Conservation (phyloP, 768 basidiomycete species). For the Amanita subjunquillea region DNA sequence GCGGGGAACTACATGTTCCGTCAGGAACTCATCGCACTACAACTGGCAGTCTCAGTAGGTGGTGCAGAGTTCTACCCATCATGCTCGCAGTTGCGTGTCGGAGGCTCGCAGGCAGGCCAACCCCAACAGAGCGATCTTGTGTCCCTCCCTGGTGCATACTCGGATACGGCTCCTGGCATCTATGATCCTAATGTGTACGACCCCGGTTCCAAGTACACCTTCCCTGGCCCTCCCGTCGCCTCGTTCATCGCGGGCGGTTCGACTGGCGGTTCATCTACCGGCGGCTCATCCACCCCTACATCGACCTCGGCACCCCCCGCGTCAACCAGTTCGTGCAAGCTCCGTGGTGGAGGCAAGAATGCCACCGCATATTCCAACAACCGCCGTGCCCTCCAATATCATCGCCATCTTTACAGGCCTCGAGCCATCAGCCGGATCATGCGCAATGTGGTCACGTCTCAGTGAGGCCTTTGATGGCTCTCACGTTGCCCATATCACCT, state of each 20-base stretch:
- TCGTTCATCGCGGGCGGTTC: slow-evolving; percentile 18
- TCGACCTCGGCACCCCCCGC: neutral
- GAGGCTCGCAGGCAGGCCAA: slow-evolving; percentile 40
- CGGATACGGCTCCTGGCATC: slow-evolving; percentile 61
- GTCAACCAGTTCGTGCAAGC: neutral
- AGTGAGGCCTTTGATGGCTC: too few species aligned
- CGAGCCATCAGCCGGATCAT: slow-evolving; percentile 24
- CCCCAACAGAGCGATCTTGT: slow-evolving; percentile 44
- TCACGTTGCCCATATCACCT: neutral
- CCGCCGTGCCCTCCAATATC: neutral
- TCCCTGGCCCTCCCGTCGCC: slow-evolving; percentile 44
- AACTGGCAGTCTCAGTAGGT: slow-evolving; percentile 40
- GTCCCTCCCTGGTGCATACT: slow-evolving; percentile 65
- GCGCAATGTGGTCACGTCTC: slow-evolving; percentile 16
- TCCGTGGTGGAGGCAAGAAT: neutral
- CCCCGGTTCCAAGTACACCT: slow-evolving; percentile 22
- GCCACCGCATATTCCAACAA: neutral
- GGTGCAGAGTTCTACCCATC: slow-evolving; percentile 82
- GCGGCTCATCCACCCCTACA: neutral
- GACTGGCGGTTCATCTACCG: neutral
- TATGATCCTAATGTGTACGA: slow-evolving; percentile 19
- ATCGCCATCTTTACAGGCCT: slow-evolving; percentile 9
- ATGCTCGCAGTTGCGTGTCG: slow-evolving; percentile 49
- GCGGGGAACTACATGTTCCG: slow-evolving; percentile 70
- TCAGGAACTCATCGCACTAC: slow-evolving; percentile 74